Base-by-base conservation (phyloP, 2,329 filamentous ascomycete genomes). In the Coniella vitis region DNA sequence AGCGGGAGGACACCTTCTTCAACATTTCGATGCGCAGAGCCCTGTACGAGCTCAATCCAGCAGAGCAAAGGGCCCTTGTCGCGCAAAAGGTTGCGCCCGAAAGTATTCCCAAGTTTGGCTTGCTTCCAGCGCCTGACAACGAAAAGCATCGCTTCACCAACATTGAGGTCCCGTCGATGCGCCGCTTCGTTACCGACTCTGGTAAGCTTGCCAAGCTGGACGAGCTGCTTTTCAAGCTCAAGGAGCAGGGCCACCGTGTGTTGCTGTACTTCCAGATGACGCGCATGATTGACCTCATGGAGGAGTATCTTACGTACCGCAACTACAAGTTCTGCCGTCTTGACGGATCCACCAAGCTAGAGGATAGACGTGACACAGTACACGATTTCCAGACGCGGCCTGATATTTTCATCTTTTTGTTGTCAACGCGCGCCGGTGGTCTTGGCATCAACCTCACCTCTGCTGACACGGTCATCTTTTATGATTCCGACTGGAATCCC, bases 251-350 rank as follows among this genome's bases (percentile, higher is more conserved):
- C 32, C 93, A 98, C 60, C 90, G 93, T 61, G 93, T 98, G 19
- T 75, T 98, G 47, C 74, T 98, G 17, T 98, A 98, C 76, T 98
- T 98, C 87, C 93, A 98, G 74, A 98, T 98, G 93, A 98, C 93
- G 4, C 87, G 88, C 63, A 98, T 98, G 93, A 97, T 98, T 63
- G 91, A 98, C 65, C 74, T 98, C 53, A 97, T 97, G 87, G 93
- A 98, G 66, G 93, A 98, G 69, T 98, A 97, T 60, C 75, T 98
- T 51, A 97, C 93, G 0, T 97, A 97, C 71, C 88, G 93, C 65
- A 96, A 97, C 70, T 97, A 95, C 83, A 96, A 95, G 68, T 98
- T 96, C 70, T 94, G 91, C 61, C 87, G 93, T 52, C 78, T 98
- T 38, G 93, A 98, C 61, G 93, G 93, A 63, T 95, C 90, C 16